Base-by-base conservation (phyloP, 169 alveolate genomes). In the Perkinsus marinus region DNA sequence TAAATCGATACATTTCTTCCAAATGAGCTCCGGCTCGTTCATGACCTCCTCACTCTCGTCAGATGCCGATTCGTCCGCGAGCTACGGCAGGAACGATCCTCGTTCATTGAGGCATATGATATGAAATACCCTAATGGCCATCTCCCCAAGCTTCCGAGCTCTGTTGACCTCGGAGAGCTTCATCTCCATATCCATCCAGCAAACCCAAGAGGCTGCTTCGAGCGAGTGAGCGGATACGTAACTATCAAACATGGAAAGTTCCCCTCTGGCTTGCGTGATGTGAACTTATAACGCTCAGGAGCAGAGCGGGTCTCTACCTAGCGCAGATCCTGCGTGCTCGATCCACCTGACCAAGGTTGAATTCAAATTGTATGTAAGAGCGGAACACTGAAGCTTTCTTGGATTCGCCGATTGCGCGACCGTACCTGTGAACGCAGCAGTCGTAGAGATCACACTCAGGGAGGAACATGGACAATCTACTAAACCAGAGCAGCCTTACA, bases 1-100 rank as follows among this genome's bases (percentile, higher is more conserved):
- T 89, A 93, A 94, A 91, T 95, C 98, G 57, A 95, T 94, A 91
- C 92, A 95, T 37, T 96, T 95, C 91, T 95, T 93, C 95, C 97
- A 95, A 0, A 95, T 94, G 43, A 94, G 92, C 22, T 57, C 79
- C 3, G 79, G 79, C 79, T 57, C 79, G 22, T 57, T 57, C 79
- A 57, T 57, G 22, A 57, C 79, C 79, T 57, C 79, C 34, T 57
- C 79, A 16, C 79, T 57, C 34, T 57, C 79, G 79, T 57, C 79
- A 16, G 79, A 57, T 13, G 79, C 79, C 79, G 79, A 57, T 30
- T 57, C 79, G 34, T 57, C 79, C 34, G 79, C 79, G 79, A 57
- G 79, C 79, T 57, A 30, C 7, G 22, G 0, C 36, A 57, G 30
- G 22, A 57, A 57, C 37, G 79, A 16, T 57, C n/a, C n/a, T n/a